Conservation (phyloP, 2,329 filamentous ascomycete genomes). For the Stagonosporopsis rhizophila region DNA sequence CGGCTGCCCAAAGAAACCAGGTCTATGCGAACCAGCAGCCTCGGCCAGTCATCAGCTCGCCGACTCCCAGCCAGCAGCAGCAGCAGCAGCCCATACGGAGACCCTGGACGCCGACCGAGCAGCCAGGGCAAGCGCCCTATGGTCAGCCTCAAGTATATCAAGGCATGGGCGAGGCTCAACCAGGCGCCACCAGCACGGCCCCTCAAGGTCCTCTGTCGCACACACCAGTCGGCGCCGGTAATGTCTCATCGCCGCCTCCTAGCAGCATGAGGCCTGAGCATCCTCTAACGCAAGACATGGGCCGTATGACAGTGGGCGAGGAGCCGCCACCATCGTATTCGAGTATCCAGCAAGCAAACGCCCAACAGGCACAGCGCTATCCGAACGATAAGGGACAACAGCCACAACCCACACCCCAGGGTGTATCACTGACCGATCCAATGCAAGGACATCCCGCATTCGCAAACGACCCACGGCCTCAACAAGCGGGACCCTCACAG, state of each 20-base stretch:
- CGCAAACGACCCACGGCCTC: conserved; percentile 77
- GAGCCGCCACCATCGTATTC: conserved; percentile 96
- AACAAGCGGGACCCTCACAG: conserved; percentile 54
- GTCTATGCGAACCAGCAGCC: conserved; percentile 67
- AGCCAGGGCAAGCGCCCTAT: conserved; percentile 83
- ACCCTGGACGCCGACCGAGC: conserved; percentile 95
- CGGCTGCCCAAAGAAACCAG: conserved; percentile 79
- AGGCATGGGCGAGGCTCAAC: conserved; percentile 72
- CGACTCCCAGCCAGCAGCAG: conserved; percentile 40
- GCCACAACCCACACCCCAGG: conserved; percentile 33
- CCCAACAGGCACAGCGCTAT: conserved; percentile 63
- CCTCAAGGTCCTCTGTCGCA: conserved; percentile 44
- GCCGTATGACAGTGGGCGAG: conserved; percentile 78
- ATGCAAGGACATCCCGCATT: conserved; percentile 81
- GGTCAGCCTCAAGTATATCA: conserved; percentile 92
- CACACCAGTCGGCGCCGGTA: conserved; percentile 25
- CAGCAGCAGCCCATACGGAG: conserved; percentile 58
- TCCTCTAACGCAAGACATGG: conserved; percentile 84
- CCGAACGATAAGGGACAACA: conserved; percentile 77
- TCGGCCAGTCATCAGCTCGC: conserved; percentile 58
- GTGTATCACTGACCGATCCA: conserved; percentile 46
- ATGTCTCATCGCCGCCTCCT: conserved; percentile 37
- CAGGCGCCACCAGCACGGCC: conserved; percentile 49
- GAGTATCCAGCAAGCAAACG: conserved; percentile 55
- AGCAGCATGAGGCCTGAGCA: conserved; percentile 55